These are phyloP conservation scores for Trichophyton rubrum DNA, from an alignment of 2,329 filamentous ascomycete genomes.

Conservation along the genomic window DNA sequence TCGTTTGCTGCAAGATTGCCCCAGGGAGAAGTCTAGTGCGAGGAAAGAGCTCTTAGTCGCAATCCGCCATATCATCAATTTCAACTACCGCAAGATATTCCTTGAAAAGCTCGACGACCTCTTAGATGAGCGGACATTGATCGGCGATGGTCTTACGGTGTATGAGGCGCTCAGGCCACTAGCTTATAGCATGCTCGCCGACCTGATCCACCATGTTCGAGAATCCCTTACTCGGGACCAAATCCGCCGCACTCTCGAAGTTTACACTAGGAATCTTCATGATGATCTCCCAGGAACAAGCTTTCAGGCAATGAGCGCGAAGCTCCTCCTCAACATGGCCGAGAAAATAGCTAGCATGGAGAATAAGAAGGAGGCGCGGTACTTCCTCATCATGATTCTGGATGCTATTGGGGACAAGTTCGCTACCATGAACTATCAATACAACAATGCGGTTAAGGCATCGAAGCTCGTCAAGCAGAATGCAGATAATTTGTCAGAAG, in stretches of 20 bases:
- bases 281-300: constrained; percentile 95
- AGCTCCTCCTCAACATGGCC: constrained; percentile 91
- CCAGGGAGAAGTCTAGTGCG: constrained; percentile 81
- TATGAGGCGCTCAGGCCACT: constrained; percentile 93
- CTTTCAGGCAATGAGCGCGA: constrained; percentile 99
- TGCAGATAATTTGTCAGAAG: constrained; percentile 54
- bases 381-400: constrained; percentile 92
- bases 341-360: constrained; percentile 92
- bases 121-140: constrained; percentile 82
- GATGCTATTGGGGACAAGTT: constrained; percentile 98
- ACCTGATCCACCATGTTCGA: constrained; percentile 92
- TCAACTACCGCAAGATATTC: constrained; percentile 94
- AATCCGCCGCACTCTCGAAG: constrained; percentile 89
- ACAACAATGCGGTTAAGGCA: constrained; percentile 85
- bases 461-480: constrained; percentile 65
- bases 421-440: constrained; percentile 93
- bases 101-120: constrained; percentile 88
- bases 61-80: constrained; percentile 97
- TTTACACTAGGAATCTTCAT: constrained; percentile 91
- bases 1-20: constrained; percentile 81
- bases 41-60: constrained; percentile 92
- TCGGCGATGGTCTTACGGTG: constrained; percentile 89
- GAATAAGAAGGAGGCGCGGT: constrained; percentile 85
- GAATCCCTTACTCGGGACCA: constrained; percentile 80
- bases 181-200: constrained; percentile 95